Base-by-base conservation (phyloP, 2,329 filamentous ascomycete species). In the Aspergillus thermomutatus region DNA sequence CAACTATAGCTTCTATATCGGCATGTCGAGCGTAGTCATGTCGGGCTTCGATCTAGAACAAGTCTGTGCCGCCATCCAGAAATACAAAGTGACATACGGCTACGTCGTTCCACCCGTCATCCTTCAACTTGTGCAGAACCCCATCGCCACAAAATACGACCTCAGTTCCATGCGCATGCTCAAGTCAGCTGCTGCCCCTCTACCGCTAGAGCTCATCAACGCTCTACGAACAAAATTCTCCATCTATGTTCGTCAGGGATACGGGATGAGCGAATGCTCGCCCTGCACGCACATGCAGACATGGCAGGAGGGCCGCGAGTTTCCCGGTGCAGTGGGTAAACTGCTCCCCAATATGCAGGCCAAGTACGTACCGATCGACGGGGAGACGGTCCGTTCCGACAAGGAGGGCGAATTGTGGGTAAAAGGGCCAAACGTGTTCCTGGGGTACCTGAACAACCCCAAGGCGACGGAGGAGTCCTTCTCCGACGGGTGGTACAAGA, bases 361-460 rank as follows among this genome's bases (percentile, higher is more conserved):
- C 17, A 55, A 54, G 23, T 59, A 54, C 25, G 50, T 52, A 5
- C 27, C 52, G 2, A 51, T 59, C 1, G 54, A 59, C 10, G 60
- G 49, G 34, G 53, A 59, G 14, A 23, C 51, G 1, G 43, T 26
- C 14, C 19, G 8, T 4, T 49, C 58, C 14, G 28, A 31, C 28
- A 31, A 31, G 28, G 28, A 31, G 28, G 47, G 79, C 28, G 81
- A 83, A 63, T 70, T 83, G 1, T 90, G 89, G 81, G 78, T 93
- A 57, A 86, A 85, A 59, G 90, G 90, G 0, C 89, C 89, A 0
- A 92, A 92, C 54, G 79, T 93, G 23, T 92, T 92, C 75, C 77
- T 81, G 54, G 90, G 88, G 1, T 93, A 91, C 67, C 81, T 87
- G 64, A 90, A 90, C 67, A 87, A 88, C 54, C 82, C 84, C 0